These are phyloP conservation scores for Telopea speciosissima DNA, from an alignment of 177 flowering plant species.

Conservation along the genomic window DNA sequence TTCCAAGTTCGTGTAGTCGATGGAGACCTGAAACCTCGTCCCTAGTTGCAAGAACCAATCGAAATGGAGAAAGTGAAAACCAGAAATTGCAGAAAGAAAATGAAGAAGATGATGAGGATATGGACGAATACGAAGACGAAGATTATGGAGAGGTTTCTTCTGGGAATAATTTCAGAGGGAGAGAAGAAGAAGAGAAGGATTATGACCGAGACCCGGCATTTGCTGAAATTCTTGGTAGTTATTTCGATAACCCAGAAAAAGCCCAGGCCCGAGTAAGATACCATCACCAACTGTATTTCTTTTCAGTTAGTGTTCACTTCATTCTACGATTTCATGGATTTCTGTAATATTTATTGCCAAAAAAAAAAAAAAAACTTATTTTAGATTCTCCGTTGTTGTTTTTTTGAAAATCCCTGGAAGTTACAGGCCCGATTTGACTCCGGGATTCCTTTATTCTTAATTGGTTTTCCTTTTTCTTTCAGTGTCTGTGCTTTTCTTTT, in stretches of 20 bases:
- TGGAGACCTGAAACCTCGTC: background rate
- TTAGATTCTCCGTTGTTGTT: background rate
- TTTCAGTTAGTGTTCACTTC: background rate
- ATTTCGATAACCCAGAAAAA: constrained; percentile 68
- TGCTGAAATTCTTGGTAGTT: constrained; percentile 69
- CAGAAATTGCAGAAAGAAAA: constrained; percentile 9
- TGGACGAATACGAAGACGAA: constrained; percentile 16
- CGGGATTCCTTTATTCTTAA: background rate
- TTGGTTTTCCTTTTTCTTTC: background rate
- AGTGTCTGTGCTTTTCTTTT: background rate
- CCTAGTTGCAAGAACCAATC: constrained; percentile 8
- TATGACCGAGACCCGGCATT: constrained; percentile 87
- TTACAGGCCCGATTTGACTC: background rate
- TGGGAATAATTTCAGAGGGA: constrained; percentile 20
- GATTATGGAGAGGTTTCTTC: constrained; percentile 21
- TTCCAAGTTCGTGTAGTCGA: background rate
- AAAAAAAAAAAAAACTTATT: background rate
- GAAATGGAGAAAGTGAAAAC: background rate
- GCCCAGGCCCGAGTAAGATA: constrained; percentile 54
- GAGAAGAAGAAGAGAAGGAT: constrained; percentile 45
- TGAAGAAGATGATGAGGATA: constrained; percentile 8
- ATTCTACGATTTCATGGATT: background rate
- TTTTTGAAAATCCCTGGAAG: too few species aligned
- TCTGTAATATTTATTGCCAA: background rate
- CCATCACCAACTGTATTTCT: background rate